These are phyloP conservation scores for Millerozyma acaciae DNA, from an alignment of 805 yeast genomes.

Conservation along the genomic window DNA sequence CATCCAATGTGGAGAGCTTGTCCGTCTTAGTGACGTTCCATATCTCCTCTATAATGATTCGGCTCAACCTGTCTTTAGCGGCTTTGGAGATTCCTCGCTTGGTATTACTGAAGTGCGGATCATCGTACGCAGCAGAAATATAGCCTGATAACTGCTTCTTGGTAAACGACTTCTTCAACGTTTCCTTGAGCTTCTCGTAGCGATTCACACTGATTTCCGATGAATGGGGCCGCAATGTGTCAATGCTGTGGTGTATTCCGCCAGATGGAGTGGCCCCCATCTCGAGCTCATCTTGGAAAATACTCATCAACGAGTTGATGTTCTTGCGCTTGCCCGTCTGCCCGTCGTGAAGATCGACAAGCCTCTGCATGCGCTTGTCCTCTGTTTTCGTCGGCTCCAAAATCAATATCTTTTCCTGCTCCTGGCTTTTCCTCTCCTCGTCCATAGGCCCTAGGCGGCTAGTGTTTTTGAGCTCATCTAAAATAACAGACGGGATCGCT, in stretches of 20 bases:
- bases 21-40: slow-evolving; percentile 30
- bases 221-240: slow-evolving; percentile 9
- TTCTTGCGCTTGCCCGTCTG: neutral
- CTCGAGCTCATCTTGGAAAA: slow-evolving; percentile 5
- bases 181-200: slow-evolving; percentile 6
- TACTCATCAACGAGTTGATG: neutral
- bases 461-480: slow-evolving; percentile 7
- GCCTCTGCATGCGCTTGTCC: slow-evolving; percentile 13
- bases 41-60: slow-evolving; percentile 25
- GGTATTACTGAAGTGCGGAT: neutral
- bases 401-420: slow-evolving; percentile 11
- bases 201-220: slow-evolving; percentile 7
- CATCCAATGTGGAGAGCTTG: slow-evolving; percentile 22
- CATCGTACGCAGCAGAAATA: slow-evolving; percentile 3
- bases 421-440: neutral
- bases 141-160: slow-evolving; percentile 12
- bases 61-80: slow-evolving; percentile 16
- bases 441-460: slow-evolving; percentile 2
- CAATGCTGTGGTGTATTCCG: slow-evolving; percentile 7
- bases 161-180: slow-evolving; percentile 12
- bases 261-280: neutral
- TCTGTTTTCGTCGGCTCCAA: slow-evolving; percentile 15
- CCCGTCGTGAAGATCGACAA: slow-evolving; percentile 10
- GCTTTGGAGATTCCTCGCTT: slow-evolving; percentile 4
- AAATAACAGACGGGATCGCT: slow-evolving; percentile 3